These are phyloP conservation scores for Simplicillium sp. DNA, from an alignment of 2,329 filamentous ascomycete species.

Conservation along the genomic window DNA sequence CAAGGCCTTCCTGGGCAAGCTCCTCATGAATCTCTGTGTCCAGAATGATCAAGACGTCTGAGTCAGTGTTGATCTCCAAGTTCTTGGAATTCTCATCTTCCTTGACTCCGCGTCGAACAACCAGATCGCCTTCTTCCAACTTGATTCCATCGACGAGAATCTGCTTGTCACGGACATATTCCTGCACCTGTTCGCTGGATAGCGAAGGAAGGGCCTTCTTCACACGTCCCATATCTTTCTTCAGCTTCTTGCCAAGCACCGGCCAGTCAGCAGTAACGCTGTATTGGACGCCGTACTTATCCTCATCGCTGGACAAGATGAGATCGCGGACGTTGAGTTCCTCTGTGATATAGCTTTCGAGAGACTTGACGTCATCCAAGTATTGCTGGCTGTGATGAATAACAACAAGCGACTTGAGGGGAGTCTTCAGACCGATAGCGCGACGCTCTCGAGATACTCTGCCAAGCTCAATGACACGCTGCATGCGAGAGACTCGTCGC, in stretches of 20 bases:
- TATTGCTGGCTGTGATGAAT: constrained; percentile 78
- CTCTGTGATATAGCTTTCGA: constrained; percentile 82
- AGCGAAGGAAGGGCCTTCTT: constrained; percentile 81
- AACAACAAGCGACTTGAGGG: constrained; percentile 80
- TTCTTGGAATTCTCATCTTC: constrained; percentile 61
- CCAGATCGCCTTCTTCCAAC: constrained; percentile 72
- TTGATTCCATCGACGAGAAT: constrained; percentile 81
- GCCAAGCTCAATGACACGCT: constrained; percentile 86
- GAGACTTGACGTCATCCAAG: constrained; percentile 73
- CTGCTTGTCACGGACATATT: constrained; percentile 62
- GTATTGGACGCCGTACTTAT: constrained; percentile 86
- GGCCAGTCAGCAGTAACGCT: constrained; percentile 89
- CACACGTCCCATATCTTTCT: constrained; percentile 86
- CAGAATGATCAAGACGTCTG: constrained; percentile 86
- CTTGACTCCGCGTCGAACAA: constrained; percentile 65
- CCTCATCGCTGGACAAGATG: constrained; percentile 76
- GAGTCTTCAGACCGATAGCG: constrained; percentile 79
- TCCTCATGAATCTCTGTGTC: constrained; percentile 76
- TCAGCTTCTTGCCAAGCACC: constrained; percentile 89
- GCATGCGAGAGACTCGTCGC: constrained; percentile 82
- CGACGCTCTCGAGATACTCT: constrained; percentile 79
- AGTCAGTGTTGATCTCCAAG: constrained; percentile 80
- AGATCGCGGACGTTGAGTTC: constrained; percentile 87
- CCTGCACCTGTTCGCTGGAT: constrained; percentile 70
- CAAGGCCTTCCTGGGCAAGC: constrained; percentile 78